phyloP scores from a whole-genome alignment of 331 rosid species.

The Ulmus americana region DNA sequence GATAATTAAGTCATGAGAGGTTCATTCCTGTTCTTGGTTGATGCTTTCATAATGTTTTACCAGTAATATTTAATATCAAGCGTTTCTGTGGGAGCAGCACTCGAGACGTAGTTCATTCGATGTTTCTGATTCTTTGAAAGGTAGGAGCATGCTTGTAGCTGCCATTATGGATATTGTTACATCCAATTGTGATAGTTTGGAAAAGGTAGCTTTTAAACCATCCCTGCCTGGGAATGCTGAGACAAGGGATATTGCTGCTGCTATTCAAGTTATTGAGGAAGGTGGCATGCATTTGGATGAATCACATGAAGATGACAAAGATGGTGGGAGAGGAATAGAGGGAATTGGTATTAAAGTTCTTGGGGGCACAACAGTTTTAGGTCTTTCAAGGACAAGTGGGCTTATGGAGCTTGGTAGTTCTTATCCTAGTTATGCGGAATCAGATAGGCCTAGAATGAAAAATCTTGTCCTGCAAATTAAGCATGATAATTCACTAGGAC shows the following conservation, averaged over 20 bases:
- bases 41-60: conserved; percentile 30
- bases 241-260: conserved; percentile 76
- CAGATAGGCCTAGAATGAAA: conserved; percentile 23
- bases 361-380: conserved; percentile 73
- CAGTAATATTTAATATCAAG: conserved; percentile 25
- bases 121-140: conserved; percentile 77
- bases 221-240: conserved; percentile 73
- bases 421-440: conserved; percentile 31
- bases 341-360: conserved; percentile 89
- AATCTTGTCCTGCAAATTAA: conserved; percentile 33
- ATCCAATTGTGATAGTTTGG: conserved; percentile 65
- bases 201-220: conserved; percentile 51
- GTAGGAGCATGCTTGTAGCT: conserved; percentile 98
- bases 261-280: conserved; percentile 80
- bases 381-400: conserved; percentile 50
- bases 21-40: conserved; percentile 22
- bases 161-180: conserved; percentile 93
- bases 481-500: conserved; percentile 32
- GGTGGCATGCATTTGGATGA: conserved; percentile 81
- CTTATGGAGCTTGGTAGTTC: conserved; percentile 41
- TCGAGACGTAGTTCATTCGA: conserved; percentile 69
- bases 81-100: conserved; percentile 57
- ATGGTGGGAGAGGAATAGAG: conserved; percentile 51
- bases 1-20: conserved; percentile 7
- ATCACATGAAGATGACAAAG: conserved; percentile 46